A percentile compares a stretch with the other conserved stretches of the same genome.
These are phyloP conservation scores for Yarrowia keelungensis DNA, from an alignment of 805 yeast species.

Conservation along the genomic window DNA sequence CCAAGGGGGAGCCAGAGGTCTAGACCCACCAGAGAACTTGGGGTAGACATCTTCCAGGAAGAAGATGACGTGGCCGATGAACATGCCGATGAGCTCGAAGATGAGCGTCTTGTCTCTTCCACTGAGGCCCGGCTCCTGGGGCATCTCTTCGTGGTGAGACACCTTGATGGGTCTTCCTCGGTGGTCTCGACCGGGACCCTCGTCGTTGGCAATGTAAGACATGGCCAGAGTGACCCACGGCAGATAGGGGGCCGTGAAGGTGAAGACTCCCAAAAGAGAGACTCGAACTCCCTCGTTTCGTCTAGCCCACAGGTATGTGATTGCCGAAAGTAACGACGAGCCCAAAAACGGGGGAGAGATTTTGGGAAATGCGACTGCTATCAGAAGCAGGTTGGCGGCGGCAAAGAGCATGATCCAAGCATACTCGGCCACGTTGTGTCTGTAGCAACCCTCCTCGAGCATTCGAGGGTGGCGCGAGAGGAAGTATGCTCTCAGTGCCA, in stretches of 20 bases:
- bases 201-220: constrained; percentile 44
- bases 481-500: constrained; percentile 50
- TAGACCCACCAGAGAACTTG: constrained; percentile 48
- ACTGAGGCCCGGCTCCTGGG: constrained; percentile 42
- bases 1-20: constrained; percentile 56
- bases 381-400: constrained; percentile 46
- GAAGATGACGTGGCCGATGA: constrained; percentile 55
- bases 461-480: constrained; percentile 52
- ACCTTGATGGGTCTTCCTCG: constrained; percentile 23
- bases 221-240: constrained; percentile 52
- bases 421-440: constrained; percentile 50
- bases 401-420: constrained; percentile 52
- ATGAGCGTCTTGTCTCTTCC: constrained; percentile 32
- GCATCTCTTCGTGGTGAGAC: constrained; percentile 39
- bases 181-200: constrained; percentile 40
- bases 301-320: constrained; percentile 59
- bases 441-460: constrained; percentile 52
- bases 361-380: constrained; percentile 47
- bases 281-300: constrained; percentile 55
- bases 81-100: constrained; percentile 51
- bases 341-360: constrained; percentile 52
- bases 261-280: constrained; percentile 53
- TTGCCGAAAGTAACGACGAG: constrained; percentile 49
- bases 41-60: constrained; percentile 56
- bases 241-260: constrained; percentile 54